Conservation (phyloP, 2,329 filamentous ascomycete species). For the Pestalotiopsis sp. region DNA sequence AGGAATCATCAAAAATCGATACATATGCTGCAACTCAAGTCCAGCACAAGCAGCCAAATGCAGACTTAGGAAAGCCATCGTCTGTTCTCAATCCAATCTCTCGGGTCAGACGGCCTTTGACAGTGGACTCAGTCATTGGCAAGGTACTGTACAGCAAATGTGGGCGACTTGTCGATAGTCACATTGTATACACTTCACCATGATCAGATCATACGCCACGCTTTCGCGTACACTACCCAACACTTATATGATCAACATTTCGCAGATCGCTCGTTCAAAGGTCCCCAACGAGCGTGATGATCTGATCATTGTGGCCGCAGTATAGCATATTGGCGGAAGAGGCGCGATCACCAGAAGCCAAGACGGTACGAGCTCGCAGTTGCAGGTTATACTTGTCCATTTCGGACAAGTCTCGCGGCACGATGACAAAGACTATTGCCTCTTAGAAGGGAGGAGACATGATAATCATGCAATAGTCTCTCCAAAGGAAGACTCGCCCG, state of each 20-base stretch:
- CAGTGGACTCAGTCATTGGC: background rate
- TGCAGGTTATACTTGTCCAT: background rate
- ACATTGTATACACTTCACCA: background rate
- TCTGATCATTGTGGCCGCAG: background rate
- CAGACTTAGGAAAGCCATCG: background rate
- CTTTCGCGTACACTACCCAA: background rate
- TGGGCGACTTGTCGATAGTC: background rate
- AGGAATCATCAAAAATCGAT: background rate
- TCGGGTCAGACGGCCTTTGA: background rate
- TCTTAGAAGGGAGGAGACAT: background rate
- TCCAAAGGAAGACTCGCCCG: background rate
- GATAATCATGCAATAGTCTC: background rate
- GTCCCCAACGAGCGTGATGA: background rate
- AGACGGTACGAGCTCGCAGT: background rate
- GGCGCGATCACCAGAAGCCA: background rate
- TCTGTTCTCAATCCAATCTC: background rate
- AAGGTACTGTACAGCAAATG: background rate
- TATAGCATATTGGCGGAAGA: background rate
- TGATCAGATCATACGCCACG: background rate
- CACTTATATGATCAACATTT: background rate
- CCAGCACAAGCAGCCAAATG: background rate
- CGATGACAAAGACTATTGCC: background rate
- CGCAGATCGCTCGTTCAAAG: background rate
- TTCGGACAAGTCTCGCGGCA: background rate
- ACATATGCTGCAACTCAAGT: background rate